A percentile compares a stretch with the other conserved stretches of the same genome.
These are phyloP conservation scores for Yarrowia osloensis DNA, from an alignment of 805 yeast genomes.

Conservation along the genomic window DNA sequence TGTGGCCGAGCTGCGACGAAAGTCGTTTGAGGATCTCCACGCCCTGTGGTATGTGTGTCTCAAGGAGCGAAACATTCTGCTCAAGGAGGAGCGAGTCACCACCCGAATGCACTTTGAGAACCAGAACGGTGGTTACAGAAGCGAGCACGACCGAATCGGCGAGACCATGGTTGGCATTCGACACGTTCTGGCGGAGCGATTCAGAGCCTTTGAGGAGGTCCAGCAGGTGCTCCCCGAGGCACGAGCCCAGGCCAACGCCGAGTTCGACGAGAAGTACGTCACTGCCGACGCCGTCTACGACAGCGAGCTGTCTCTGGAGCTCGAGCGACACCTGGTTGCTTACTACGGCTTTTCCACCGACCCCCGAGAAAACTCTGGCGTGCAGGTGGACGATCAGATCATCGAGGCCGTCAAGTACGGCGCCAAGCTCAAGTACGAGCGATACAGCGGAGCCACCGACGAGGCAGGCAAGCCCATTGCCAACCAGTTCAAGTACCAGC, in stretches of 20 bases:
- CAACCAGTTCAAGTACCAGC: slow-evolving; percentile 36
- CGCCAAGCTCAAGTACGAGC: slow-evolving; percentile 65
- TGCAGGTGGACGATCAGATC: slow-evolving; percentile 47
- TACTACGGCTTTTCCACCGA: slow-evolving; percentile 76
- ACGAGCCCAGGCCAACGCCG: slow-evolving; percentile 53
- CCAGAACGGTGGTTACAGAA: slow-evolving; percentile 39
- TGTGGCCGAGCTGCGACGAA: slow-evolving; percentile 83
- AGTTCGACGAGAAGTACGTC: slow-evolving; percentile 61
- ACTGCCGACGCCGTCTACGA: slow-evolving; percentile 56
- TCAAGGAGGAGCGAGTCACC: slow-evolving; percentile 70
- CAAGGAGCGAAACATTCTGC: slow-evolving; percentile 76
- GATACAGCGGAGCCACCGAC: slow-evolving; percentile 46
- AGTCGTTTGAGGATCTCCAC: slow-evolving; percentile 89
- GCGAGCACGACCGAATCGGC: slow-evolving; percentile 50
- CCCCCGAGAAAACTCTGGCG: slow-evolving; percentile 38
- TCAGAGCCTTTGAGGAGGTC: slow-evolving; percentile 65
- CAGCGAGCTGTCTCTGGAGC: slow-evolving; percentile 61
- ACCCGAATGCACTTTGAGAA: slow-evolving; percentile 41
- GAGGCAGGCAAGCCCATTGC: slow-evolving; percentile 1
- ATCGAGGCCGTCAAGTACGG: slow-evolving; percentile 63
- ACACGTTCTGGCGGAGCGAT: slow-evolving; percentile 85
- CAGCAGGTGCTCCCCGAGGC: slow-evolving; percentile 49
- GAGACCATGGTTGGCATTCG: slow-evolving; percentile 77
- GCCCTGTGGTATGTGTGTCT: slow-evolving; percentile 85
- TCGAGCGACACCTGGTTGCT: slow-evolving; percentile 78